These are phyloP conservation scores for Dysphania ambrosioides DNA, from an alignment of 148 eudicot genomes.

Conservation along the genomic window DNA sequence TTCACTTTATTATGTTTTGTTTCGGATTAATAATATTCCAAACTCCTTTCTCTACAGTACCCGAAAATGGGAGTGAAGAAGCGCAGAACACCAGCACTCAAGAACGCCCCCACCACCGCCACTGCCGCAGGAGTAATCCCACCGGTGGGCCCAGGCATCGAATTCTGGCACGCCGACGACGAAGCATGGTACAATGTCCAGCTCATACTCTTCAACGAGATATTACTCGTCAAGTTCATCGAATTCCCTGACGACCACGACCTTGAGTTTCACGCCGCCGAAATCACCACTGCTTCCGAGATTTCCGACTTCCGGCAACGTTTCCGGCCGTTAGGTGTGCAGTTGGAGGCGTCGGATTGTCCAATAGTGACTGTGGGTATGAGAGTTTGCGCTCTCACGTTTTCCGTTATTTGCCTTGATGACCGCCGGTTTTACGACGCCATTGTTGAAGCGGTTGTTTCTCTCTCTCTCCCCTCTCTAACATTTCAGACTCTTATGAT, in stretches of 20 bases:
- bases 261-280: constrained; percentile 14
- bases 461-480: neutral
- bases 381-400: constrained; percentile 40
- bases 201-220: constrained; percentile 15
- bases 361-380: constrained; percentile 24
- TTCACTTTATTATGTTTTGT: too few species aligned
- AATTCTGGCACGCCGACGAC: constrained; percentile 23
- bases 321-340: constrained; percentile 42
- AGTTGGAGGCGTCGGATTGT: constrained; percentile 49
- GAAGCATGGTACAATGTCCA: constrained; percentile 55
- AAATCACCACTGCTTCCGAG: constrained; percentile 15
- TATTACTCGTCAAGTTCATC: constrained; percentile 37
- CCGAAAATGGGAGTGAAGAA: constrained; percentile 17
- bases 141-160: constrained; percentile 13
- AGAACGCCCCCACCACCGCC: neutral
- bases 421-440: constrained; percentile 56
- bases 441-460: constrained; percentile 47
- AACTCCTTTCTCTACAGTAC: too few species aligned
- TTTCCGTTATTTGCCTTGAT: neutral
- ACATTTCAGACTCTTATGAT: neutral
- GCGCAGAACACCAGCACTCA: neutral
- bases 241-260: constrained; percentile 29
- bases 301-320: constrained; percentile 28
- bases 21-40: too few species aligned
- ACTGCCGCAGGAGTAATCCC: neutral